These are phyloP conservation scores for Agaricus blazei DNA, from an alignment of 768 basidiomycete genomes.

Conservation along the genomic window DNA sequence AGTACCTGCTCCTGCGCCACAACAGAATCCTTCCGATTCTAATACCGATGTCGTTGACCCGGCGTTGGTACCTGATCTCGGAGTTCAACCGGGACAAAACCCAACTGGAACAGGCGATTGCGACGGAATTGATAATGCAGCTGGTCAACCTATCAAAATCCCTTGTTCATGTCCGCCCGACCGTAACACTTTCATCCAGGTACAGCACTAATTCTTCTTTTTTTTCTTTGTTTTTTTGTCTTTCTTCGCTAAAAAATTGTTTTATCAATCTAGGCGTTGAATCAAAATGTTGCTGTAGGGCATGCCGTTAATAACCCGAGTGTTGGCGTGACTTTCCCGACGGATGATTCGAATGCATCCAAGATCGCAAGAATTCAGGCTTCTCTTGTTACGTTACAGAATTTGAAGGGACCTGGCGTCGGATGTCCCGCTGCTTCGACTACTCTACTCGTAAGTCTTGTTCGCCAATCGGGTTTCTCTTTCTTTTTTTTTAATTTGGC, in stretches of 20 bases:
- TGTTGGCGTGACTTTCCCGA: constrained; percentile 57
- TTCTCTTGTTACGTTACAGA: constrained; percentile 62
- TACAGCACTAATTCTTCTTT: constrained; percentile 16
- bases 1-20: constrained; percentile 13
- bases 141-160: constrained; percentile 52
- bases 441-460: constrained; percentile 37
- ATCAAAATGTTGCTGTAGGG: constrained; percentile 55
- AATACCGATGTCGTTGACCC: constrained; percentile 36
- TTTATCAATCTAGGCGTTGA: constrained; percentile 30
- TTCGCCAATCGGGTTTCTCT: constrained; percentile 13
- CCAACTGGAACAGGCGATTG: constrained; percentile 71
- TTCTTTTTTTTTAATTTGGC: too few species aligned
- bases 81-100: constrained; percentile 49
- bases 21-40: background rate
- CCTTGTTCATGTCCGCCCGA: constrained; percentile 67
- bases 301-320: constrained; percentile 57
- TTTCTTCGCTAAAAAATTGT: too few species aligned
- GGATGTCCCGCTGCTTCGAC: constrained; percentile 67
- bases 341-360: constrained; percentile 48
- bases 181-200: constrained; percentile 44
- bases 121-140: constrained; percentile 51
- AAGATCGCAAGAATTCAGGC: constrained; percentile 56
- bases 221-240: background rate
- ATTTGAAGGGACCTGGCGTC: constrained; percentile 59
- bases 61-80: constrained; percentile 55